phyloP scores from a whole-genome alignment of 108 stramenopile genomes.

The Fragilaria crotonensis region DNA sequence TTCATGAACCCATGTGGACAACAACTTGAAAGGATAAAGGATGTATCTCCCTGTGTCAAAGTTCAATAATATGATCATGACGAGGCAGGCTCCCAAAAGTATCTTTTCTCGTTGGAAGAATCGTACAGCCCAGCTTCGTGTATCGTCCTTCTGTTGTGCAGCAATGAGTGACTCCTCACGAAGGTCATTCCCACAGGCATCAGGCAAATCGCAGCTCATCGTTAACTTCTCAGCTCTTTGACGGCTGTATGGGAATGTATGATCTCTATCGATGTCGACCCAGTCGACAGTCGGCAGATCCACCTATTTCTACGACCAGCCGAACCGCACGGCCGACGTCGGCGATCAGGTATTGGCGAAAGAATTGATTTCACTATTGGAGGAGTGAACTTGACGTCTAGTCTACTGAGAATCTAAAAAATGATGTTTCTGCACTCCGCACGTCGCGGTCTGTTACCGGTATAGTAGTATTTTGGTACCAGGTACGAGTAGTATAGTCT shows the following conservation, averaged over 20 bases:
- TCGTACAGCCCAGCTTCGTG: background rate
- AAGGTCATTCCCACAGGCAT: background rate
- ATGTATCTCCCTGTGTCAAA: slow-evolving; percentile 22
- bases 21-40: slow-evolving; percentile 53
- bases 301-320: background rate
- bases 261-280: background rate
- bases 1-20: slow-evolving; percentile 67
- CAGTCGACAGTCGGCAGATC: background rate
- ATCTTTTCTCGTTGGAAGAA: slow-evolving; percentile 29
- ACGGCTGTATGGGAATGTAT: background rate
- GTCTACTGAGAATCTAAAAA: too few relatives aligned
- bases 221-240: background rate
- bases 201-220: slow-evolving; percentile 2
- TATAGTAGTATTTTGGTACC: too few relatives aligned
- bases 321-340: too few relatives aligned
- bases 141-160: background rate
- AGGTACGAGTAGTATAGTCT: too few relatives aligned
- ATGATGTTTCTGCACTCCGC: too few relatives aligned
- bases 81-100: slow-evolving; percentile 32
- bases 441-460: too few relatives aligned
- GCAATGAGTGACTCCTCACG: background rate
- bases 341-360: too few relatives aligned
- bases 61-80: slow-evolving; percentile 40
- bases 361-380: too few relatives aligned
- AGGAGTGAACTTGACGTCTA: too few relatives aligned